Conservation (phyloP, 1,139 yeast species). For the Groenewaldozyma auringiensis region DNA sequence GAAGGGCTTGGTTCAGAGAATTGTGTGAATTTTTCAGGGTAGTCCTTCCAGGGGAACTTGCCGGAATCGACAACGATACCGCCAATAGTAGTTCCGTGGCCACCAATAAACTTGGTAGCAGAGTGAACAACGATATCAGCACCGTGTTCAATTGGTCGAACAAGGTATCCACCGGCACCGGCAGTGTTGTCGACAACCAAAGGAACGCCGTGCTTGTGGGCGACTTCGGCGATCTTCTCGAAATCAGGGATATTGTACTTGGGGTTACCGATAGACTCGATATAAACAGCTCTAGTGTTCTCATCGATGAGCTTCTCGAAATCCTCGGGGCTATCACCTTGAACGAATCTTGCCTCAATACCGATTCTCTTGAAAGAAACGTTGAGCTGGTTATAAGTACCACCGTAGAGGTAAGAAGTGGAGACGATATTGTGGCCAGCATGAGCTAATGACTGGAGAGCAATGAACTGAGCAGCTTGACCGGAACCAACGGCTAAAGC, state of each 20-base stretch:
- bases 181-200: conserved; percentile 95
- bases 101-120: conserved; percentile 98
- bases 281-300: conserved; percentile 79
- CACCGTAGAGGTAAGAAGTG: conserved; percentile 88
- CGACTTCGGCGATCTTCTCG: conserved; percentile 63
- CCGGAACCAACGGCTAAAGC: conserved; percentile 92
- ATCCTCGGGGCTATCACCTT: conserved; percentile 65
- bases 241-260: conserved; percentile 89
- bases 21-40: conserved; percentile 82
- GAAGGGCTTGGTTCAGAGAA: conserved; percentile 86
- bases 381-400: conserved; percentile 92
- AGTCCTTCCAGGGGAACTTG: conserved; percentile 81
- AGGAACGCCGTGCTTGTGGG: conserved; percentile 85
- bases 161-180: conserved; percentile 91
- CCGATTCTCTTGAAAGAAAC: conserved; percentile 86
- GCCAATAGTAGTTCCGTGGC: conserved; percentile 93
- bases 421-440: conserved; percentile 85
- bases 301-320: conserved; percentile 69
- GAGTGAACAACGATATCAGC: conserved; percentile 83
- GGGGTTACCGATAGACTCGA: conserved; percentile 93
- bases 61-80: conserved; percentile 90
- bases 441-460: conserved; percentile 77
- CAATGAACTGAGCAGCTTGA: conserved; percentile 88
- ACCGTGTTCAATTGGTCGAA: conserved; percentile 81
- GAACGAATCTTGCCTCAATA: conserved; percentile 73